A percentile compares a stretch with the other conserved stretches of the same genome.
Evolutionary conservation across 139 green algal genomes (phyloP).

Genomic region (Chlamydomonas sphaeroides): DNA sequence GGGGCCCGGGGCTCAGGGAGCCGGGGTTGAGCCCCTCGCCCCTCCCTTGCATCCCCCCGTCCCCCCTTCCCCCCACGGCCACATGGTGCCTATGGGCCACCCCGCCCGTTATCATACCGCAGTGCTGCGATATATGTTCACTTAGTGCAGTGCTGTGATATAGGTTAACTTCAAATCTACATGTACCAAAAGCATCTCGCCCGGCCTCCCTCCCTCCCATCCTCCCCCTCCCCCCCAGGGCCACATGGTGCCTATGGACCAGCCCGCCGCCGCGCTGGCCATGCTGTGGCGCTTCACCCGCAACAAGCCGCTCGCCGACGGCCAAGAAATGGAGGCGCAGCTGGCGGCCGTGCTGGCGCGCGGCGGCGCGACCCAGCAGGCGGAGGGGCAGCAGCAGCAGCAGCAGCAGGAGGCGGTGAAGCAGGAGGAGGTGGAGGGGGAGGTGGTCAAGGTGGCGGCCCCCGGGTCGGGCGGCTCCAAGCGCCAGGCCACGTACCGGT

Average conservation of each 20-base stretch:
- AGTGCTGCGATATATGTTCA: too few species aligned
- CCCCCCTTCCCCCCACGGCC: constrained; percentile 46
- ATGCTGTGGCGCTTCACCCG: constrained; percentile 81
- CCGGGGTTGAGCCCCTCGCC: too few species aligned
- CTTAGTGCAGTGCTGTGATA: too few species aligned
- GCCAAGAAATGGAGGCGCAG: not conserved
- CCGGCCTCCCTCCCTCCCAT: not conserved
- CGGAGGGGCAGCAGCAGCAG: not conserved
- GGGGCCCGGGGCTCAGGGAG: too few species aligned
- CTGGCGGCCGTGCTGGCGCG: not conserved
- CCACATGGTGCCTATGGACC: constrained; percentile 88
- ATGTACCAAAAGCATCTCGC: too few species aligned
- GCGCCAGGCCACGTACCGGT: constrained; percentile 9
- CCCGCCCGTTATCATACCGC: too few species aligned
- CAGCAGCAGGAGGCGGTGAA: not conserved
- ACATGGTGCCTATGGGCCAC: constrained; percentile 89
- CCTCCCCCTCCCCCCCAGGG: constrained; percentile 36
- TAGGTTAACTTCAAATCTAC: too few species aligned
- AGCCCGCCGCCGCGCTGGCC: constrained; percentile 66
- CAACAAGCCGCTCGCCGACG: constrained; percentile 35
- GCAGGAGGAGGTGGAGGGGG: not conserved
- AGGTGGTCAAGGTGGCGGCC: not conserved
- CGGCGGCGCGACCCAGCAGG: not conserved
- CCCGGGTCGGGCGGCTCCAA: not conserved
- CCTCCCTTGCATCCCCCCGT: not conserved